These are phyloP conservation scores for Russula brevipes DNA, from an alignment of 768 basidiomycete species.

Conservation along the genomic window DNA sequence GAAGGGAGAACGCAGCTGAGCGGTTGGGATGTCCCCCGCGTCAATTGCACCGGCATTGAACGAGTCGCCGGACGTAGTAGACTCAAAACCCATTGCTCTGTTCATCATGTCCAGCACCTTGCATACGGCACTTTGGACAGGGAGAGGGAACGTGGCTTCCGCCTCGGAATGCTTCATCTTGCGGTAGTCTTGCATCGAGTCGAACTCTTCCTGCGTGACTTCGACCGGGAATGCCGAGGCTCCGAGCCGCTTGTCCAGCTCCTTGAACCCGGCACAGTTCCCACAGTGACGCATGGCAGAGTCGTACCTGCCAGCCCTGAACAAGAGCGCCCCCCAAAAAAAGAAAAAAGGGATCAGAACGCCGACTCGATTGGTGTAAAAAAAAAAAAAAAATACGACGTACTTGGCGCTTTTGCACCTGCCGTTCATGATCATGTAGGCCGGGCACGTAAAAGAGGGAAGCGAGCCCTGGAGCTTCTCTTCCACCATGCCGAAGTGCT, in stretches of 20 bases:
- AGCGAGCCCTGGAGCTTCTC: rapidly evolving
- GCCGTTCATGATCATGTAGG: neutral
- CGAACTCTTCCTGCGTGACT: neutral
- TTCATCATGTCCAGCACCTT: conserved; percentile 55
- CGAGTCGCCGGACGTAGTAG: too few species aligned
- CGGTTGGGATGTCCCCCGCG: too few species aligned
- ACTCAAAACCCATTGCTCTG: too few species aligned
- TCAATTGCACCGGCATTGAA: too few species aligned
- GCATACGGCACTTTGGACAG: neutral
- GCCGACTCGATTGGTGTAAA: neutral
- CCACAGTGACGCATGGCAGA: conserved; percentile 4
- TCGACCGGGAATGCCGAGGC: neutral
- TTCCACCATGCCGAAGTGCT: neutral
- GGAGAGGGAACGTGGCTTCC: conserved; percentile 71
- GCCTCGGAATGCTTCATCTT: conserved; percentile 33
- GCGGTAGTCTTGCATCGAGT: neutral
- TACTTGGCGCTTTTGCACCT: conserved; percentile 7
- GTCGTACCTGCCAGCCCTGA: conserved; percentile 15
- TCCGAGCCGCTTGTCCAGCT: neutral
- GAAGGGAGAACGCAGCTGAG: too few species aligned
- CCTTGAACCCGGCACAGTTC: neutral
- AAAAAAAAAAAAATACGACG: neutral
- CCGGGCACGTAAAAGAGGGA: neutral
- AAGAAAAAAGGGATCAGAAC: neutral
- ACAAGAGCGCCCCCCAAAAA: neutral